Evolutionary conservation across 78 protist species (phyloP).

Genomic region (Protostelium mycophagum): DNA sequence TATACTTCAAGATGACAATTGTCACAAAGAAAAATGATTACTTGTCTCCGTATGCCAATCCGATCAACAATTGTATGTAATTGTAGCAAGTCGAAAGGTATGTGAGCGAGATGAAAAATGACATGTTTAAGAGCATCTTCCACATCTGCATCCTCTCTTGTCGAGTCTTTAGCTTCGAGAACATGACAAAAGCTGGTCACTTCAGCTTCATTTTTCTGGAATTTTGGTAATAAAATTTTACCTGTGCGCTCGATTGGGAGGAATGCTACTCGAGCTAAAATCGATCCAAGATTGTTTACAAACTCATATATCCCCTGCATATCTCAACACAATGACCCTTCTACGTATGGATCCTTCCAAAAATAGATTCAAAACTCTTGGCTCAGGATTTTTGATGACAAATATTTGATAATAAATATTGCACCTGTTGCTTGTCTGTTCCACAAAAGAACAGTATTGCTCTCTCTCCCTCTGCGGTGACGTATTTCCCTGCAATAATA

Average conservation of each 20-base stretch:
- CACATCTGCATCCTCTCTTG: neutral
- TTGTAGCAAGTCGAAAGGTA: neutral
- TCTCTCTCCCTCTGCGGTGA: neutral
- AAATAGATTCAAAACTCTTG: no score
- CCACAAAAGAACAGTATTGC: neutral
- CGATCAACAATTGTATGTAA: neutral
- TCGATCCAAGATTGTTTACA: neutral
- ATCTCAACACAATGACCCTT: neutral
- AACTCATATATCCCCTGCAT: neutral
- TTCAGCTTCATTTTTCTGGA: neutral
- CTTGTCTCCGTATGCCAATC: neutral
- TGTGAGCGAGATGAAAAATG: neutral
- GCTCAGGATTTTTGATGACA: neutral
- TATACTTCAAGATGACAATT: neutral
- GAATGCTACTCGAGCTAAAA: neutral
- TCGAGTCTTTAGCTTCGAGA: neutral
- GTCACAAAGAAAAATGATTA: no score
- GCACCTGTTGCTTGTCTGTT: neutral
- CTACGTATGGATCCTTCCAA: neutral
- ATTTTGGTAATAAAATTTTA: neutral
- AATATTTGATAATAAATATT: neutral
- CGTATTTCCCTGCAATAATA: no score
- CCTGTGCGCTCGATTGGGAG: neutral
- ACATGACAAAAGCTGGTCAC: neutral
- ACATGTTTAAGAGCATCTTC: neutral